Base-by-base conservation (phyloP, 441 rosid genomes). In the Arabidopsis lyrata region DNA sequence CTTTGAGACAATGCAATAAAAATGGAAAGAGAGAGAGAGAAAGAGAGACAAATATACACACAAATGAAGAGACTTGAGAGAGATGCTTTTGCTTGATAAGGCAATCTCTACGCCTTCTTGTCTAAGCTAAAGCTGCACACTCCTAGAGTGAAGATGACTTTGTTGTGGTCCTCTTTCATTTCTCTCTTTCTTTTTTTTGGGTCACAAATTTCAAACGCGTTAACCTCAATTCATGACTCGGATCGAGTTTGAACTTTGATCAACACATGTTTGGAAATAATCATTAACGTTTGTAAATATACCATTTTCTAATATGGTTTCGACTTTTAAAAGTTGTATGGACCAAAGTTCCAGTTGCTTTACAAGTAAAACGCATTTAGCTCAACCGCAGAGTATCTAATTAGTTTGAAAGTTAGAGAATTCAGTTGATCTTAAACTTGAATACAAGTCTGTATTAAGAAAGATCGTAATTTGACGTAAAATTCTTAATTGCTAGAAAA, bases 21-120 rank as follows among this genome's bases (percentile, higher is more conserved):
- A 2, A 6, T 45, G 16, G 10, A 45, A 2, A 27, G 63, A 20
- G 16, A 24, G 50, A 36, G 22, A 60, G n/a, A 50, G 34, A 60
- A 16, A 75, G 58, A 69, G 70, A 69, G 60, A 47, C 44, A 68
- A 56, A 38, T 70, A 60, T 77, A 59, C 71, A 78, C 65, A 77
- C 80, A 83, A 67, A 68, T 67, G 83, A 77, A 67, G 60, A 47
- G 74, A 76, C 68, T 65, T 68, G 66, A 54, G 63, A 52, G 65
- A 77, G 71, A 78, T 75, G 80, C 75, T 77, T 81, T 84, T 79
- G 81, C 89, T 85, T 84, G 83, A 83, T 84, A 81, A 61, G 80
- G 91, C 70, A 77, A 72, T 66, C 64, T 77, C 60, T 77, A 72
- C 68, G 48, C 48, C 68, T 72, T 66, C 61, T 66, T 72, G 80